These are phyloP conservation scores for Spizellomyces sp. DNA, from an alignment of 192 early-diverging fungal genomes.

Conservation along the genomic window DNA sequence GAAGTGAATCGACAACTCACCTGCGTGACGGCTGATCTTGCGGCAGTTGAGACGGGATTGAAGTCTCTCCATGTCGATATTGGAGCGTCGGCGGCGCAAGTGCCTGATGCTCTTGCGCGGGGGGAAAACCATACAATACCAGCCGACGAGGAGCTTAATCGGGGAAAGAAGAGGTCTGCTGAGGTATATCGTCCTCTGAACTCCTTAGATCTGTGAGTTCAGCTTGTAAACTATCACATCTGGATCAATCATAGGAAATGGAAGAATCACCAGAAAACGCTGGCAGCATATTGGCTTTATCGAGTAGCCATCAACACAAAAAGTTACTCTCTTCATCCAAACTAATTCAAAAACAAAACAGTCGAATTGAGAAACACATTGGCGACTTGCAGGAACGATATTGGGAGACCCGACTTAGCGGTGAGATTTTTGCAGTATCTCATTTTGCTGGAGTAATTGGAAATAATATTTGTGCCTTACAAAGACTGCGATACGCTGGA, in stretches of 20 bases:
- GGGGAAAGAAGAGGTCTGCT: slow-evolving; percentile 2
- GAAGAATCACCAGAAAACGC: neutral
- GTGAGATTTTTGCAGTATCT: neutral
- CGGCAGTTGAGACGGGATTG: neutral
- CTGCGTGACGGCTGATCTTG: slow-evolving; percentile 51
- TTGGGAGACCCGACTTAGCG: slow-evolving; percentile 42
- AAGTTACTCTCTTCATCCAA: slow-evolving; percentile 4
- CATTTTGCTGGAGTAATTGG: slow-evolving; percentile 16
- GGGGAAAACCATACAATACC: too few relatives aligned
- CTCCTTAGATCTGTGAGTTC: neutral
- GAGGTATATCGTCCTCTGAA: neutral
- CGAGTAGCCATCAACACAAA: neutral
- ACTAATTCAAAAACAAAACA: neutral
- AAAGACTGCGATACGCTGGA: slow-evolving; percentile 26
- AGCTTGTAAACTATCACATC: neutral
- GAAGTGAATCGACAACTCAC: slow-evolving; percentile 44
- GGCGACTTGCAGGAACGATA: slow-evolving; percentile 74
- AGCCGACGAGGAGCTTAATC: neutral
- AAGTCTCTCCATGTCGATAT: neutral
- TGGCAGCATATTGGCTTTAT: neutral
- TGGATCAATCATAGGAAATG: neutral
- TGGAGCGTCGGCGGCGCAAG: too few relatives aligned
- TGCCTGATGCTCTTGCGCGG: too few relatives aligned
- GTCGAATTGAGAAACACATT: slow-evolving; percentile 50
- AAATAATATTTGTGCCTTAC: neutral